Evolutionary conservation across 176 grass and related monocot genomes (phyloP).

Genomic region (Alloteropsis semialata): DNA sequence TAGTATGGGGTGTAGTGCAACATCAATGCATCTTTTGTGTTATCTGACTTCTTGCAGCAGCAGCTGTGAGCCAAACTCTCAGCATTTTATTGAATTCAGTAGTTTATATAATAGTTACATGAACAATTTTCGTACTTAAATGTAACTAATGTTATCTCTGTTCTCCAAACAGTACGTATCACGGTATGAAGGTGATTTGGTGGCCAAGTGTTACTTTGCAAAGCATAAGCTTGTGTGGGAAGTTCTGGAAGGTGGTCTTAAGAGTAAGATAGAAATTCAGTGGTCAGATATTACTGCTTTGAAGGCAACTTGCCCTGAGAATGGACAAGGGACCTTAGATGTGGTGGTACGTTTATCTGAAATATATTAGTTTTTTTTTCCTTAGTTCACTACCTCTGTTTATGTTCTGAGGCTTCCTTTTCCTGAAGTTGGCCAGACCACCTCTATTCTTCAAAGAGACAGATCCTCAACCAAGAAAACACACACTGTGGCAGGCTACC

Average conservation of each 20-base stretch:
- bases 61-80: neutral
- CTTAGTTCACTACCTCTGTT: neutral
- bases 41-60: neutral
- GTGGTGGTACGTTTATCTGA: slow-evolving; percentile 45
- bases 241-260: slow-evolving; percentile 87
- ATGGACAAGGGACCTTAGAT: slow-evolving; percentile 55
- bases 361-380: neutral
- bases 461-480: slow-evolving; percentile 98
- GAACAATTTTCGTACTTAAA: neutral
- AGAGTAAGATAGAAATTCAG: slow-evolving; percentile 98
- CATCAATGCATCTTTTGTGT: neutral
- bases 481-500: slow-evolving; percentile 91
- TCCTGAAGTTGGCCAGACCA: slow-evolving; percentile 72
- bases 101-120: neutral
- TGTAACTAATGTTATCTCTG: slow-evolving; percentile 27
- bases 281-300: slow-evolving; percentile 89
- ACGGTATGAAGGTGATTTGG: slow-evolving; percentile 88
- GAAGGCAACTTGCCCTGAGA: slow-evolving; percentile 67
- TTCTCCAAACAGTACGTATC: slow-evolving; percentile 64
- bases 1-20: slow-evolving; percentile 2
- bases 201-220: slow-evolving; percentile 93
- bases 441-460: slow-evolving; percentile 97
- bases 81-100: neutral
- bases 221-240: slow-evolving; percentile 98
- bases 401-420: slow-evolving; percentile 28